phyloP scores from a whole-genome alignment of 768 basidiomycete species.

The Boletus speciosus region DNA sequence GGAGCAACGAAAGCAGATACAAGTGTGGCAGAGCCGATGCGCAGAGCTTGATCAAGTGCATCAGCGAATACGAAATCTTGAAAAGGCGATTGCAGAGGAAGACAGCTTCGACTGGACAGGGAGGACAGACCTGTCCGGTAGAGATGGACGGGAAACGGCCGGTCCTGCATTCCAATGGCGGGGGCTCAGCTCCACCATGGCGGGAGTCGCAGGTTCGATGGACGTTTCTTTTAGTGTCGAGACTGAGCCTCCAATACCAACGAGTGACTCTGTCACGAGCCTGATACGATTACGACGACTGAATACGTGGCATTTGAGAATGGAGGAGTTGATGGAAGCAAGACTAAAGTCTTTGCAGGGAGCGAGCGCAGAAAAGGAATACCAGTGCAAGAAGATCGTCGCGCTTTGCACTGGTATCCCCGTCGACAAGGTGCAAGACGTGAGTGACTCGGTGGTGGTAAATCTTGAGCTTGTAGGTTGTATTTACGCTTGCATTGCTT shows the following conservation, averaged over 20 bases:
- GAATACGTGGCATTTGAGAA: constrained; percentile 78
- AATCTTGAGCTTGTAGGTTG: constrained; percentile 10
- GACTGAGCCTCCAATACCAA: constrained; percentile 69
- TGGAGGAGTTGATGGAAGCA: constrained; percentile 69
- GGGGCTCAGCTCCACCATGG: constrained; percentile 63
- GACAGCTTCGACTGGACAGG: constrained; percentile 90
- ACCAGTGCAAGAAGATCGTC: constrained; percentile 89
- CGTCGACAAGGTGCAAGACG: constrained; percentile 85
- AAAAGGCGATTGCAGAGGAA: constrained; percentile 73
- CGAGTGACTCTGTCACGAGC: constrained; percentile 51
- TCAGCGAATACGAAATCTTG: constrained; percentile 81
- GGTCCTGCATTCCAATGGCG: constrained; percentile 68
- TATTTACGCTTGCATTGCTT: constrained; percentile 27
- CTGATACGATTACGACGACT: constrained; percentile 72
- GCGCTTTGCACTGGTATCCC: constrained; percentile 84
- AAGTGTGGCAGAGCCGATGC: constrained; percentile 67
- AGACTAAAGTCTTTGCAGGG: constrained; percentile 71
- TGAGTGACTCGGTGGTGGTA: constrained; percentile 42
- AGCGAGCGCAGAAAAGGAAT: constrained; percentile 83
- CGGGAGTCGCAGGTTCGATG: constrained; percentile 59
- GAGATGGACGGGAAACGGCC: constrained; percentile 33
- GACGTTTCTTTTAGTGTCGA: constrained; percentile 64
- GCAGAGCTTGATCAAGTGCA: constrained; percentile 76
- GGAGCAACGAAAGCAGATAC: constrained; percentile 84
- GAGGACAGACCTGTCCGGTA: constrained; percentile 47